These are phyloP conservation scores for Gossypium trilobum DNA, from an alignment of 441 rosid genomes.

Conservation along the genomic window DNA sequence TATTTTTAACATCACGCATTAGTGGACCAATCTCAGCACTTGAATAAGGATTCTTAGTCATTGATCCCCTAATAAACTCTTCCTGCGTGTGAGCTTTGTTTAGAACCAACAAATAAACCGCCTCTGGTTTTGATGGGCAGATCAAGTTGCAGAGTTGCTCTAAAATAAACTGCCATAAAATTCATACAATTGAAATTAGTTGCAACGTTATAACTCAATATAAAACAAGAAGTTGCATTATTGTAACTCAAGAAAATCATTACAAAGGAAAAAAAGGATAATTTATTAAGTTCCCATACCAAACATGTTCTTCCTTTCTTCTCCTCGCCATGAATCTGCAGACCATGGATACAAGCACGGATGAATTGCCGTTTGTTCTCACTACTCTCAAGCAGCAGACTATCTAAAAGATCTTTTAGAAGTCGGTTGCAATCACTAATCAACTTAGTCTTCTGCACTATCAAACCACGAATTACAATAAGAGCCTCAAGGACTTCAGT, in stretches of 20 bases:
- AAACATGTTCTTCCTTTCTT: conserved; percentile 80
- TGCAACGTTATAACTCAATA: neutral
- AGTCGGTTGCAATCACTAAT: conserved; percentile 94
- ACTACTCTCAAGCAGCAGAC: conserved; percentile 97
- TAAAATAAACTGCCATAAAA: conserved; percentile 71
- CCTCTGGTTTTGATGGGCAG: conserved; percentile 96
- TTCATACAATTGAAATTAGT: conserved; percentile 26
- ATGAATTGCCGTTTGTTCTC: conserved; percentile 94
- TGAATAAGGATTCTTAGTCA: conserved; percentile 99
- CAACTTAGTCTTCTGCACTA: conserved; percentile 98
- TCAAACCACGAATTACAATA: conserved; percentile 88
- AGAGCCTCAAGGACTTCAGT: conserved; percentile 97
- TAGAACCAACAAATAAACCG: conserved; percentile 74
- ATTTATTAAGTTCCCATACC: conserved; percentile 40
- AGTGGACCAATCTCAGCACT: conserved; percentile 98
- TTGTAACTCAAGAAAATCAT: neutral
- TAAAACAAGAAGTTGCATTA: conserved; percentile 11
- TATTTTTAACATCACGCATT: conserved; percentile 99
- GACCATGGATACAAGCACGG: conserved; percentile 90
- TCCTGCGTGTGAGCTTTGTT: conserved; percentile 99
- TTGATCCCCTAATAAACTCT: conserved; percentile 97
- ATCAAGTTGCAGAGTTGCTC: conserved; percentile 99
- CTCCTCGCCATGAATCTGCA: conserved; percentile 88
- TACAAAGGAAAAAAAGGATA: neutral
- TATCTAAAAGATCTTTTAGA: conserved; percentile 88